These are phyloP conservation scores for Cladosporium sp. DNA, from an alignment of 2,329 filamentous ascomycete genomes.

Conservation along the genomic window DNA sequence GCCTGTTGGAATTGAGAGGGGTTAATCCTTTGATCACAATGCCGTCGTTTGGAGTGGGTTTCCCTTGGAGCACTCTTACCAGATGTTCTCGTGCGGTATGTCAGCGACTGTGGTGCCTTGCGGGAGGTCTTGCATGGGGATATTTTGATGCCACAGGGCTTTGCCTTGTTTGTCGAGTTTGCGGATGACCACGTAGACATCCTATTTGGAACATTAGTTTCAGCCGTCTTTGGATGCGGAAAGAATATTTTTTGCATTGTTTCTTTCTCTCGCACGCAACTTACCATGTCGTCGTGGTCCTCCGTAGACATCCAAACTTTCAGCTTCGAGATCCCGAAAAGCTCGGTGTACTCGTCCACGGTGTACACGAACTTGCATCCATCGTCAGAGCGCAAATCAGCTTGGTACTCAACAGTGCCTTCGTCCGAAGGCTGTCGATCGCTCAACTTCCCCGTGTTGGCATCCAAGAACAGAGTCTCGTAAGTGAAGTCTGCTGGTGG, in stretches of 20 bases:
- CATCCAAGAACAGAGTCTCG: not conserved
- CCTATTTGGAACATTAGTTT: constrained; percentile 11
- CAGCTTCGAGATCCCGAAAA: constrained; percentile 50
- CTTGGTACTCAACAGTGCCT: not conserved
- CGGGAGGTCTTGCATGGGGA: constrained; percentile 13
- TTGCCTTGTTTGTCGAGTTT: not conserved
- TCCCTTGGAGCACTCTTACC: not conserved
- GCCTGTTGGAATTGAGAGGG: not conserved
- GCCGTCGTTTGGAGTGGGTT: not conserved
- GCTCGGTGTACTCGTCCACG: constrained; percentile 40
- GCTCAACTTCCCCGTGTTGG: not conserved
- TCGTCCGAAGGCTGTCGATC: not conserved
- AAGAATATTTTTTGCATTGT: not conserved
- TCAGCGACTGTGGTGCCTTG: not conserved
- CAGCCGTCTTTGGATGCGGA: not conserved
- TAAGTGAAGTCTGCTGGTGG: constrained; percentile 12
- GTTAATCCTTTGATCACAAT: not conserved
- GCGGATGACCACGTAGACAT: constrained; percentile 1
- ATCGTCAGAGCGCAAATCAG: not conserved
- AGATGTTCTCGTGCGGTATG: not conserved
- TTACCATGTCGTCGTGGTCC: constrained; percentile 23
- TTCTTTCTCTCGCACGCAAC: constrained; percentile 9
- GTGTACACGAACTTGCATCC: constrained; percentile 39
- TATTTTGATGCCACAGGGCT: constrained; percentile 11
- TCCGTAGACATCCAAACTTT: constrained; percentile 42